Base-by-base conservation (phyloP, 2,329 filamentous ascomycete species). In the Cercospora sesami region DNA sequence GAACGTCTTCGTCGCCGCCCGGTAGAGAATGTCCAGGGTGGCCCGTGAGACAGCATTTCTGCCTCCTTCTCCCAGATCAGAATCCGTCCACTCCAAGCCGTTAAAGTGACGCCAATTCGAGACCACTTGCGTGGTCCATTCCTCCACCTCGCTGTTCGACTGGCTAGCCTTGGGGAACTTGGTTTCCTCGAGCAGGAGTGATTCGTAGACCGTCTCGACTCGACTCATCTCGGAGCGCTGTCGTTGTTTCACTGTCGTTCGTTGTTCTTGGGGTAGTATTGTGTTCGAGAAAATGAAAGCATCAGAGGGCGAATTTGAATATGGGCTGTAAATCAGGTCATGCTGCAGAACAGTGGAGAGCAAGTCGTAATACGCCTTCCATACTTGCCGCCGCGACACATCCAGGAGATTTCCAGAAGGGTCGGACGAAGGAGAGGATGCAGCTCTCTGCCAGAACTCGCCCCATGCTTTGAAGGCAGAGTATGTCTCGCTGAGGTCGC, bases 1-100 rank as follows among this genome's bases (percentile, higher is more conserved):
- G 76, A 95, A 99, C 0, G 94, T 97, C 79, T 95, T 97, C 9
- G 91, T 93, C 7, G 94, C 92, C 23, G 94, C 92, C 45, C 91
- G 90, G 79, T 98, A 99, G 6, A 99, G 84, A 30, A 93, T 91
- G 60, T 89, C 94, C 48, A 99, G 86, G 33, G 96, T 89, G 61
- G 89, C 89, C 64, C 90, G 88, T 70, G 91, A 91, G 18, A 94
- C 82, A 23, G 86, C 87, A 75, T 90, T 88, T 73, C 93, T 91
- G 8, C 93, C 94, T 5, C 91, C 93, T 74, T 90, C 87, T 3
- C 92, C 93, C 30, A 97, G 84, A 72, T 97, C 93, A 64, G 88
- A 83, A 71, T 96, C 91, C 51, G 85, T 86, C 94, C 94, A 97
- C 16, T 87, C 87, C 30, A 90, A 86, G 7, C 94, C 92, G 73